Evolutionary conservation across 345 rosid species (phyloP).

Genomic region (Triadica sebifera): DNA sequence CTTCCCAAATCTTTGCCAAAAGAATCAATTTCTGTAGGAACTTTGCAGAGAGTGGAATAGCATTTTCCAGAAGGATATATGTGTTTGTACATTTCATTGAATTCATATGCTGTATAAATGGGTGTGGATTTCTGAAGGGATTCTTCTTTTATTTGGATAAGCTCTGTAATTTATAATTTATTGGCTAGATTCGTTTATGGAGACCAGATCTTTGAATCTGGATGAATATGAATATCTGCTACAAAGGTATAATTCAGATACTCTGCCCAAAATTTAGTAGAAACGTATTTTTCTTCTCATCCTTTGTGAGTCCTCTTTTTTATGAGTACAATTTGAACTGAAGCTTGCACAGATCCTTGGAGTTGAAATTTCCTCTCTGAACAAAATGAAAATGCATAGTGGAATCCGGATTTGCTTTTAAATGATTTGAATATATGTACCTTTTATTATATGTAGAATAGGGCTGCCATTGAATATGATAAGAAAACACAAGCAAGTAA

Average conservation of each 20-base stretch:
- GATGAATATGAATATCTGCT: not conserved
- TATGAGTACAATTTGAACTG: not conserved
- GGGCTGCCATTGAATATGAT: constrained; percentile 74
- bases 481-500: constrained; percentile 65
- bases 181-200: too few species aligned
- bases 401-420: not conserved
- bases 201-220: too few species aligned
- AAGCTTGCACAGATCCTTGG: not conserved
- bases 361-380: not conserved
- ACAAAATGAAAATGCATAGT: not conserved
- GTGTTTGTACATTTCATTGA: not conserved
- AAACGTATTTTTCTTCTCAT: not conserved
- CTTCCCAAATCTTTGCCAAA: too few species aligned
- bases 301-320: not conserved
- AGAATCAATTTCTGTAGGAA: too few species aligned
- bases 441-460: constrained; percentile 23
- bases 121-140: not conserved
- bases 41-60: too few species aligned
- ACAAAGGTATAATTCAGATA: not conserved
- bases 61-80: too few species aligned
- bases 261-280: not conserved
- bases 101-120: not conserved
- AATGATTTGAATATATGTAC: not conserved
- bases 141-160: not conserved
- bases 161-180: too few species aligned